Evolutionary conservation across 2,329 filamentous ascomycete species (phyloP).

Genomic region (Diaporthe capsici): DNA sequence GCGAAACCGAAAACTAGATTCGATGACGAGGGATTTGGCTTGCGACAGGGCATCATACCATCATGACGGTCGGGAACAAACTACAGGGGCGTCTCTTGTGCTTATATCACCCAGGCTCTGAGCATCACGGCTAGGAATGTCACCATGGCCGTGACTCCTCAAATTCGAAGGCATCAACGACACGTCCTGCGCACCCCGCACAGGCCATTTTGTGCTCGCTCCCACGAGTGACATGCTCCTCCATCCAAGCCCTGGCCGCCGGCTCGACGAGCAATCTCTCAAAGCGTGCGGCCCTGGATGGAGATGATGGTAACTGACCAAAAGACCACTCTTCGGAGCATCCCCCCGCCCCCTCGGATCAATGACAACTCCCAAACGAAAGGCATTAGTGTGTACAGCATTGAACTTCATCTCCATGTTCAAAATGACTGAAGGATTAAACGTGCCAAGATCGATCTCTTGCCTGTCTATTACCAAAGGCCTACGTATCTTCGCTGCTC

Average conservation of each 20-base stretch:
- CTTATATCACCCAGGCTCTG: constrained; percentile 35
- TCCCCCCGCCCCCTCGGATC: background rate
- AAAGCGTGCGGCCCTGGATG: constrained; percentile 14
- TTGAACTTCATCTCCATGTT: constrained; percentile 64
- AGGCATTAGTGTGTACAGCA: constrained; percentile 75
- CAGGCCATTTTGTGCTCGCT: constrained; percentile 4
- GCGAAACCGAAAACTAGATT: constrained; percentile 44
- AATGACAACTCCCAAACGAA: constrained; percentile 42
- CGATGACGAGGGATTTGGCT: constrained; percentile 39
- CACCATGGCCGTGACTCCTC: constrained; percentile 36
- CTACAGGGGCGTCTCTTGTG: constrained; percentile 41
- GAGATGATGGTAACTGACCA: constrained; percentile 18
- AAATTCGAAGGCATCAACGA: constrained; percentile 42
- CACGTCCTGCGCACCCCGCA: constrained; percentile 10
- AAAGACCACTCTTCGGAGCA: background rate
- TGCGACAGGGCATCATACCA: constrained; percentile 35
- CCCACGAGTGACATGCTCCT: constrained; percentile 39
- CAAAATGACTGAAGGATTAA: constrained; percentile 68
- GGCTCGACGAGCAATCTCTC: constrained; percentile 12
- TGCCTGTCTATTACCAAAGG: constrained; percentile 72
- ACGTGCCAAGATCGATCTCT: constrained; percentile 67
- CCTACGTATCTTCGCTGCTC: constrained; percentile 52
- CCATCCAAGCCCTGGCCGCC: constrained; percentile 13
- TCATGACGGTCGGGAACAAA: constrained; percentile 40
- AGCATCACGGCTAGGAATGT: constrained; percentile 37